A percentile compares a stretch with the other conserved stretches of the same genome.
Evolutionary conservation across 2,329 filamentous ascomycete genomes (phyloP).

Genomic region (Aspergillus sergii): DNA sequence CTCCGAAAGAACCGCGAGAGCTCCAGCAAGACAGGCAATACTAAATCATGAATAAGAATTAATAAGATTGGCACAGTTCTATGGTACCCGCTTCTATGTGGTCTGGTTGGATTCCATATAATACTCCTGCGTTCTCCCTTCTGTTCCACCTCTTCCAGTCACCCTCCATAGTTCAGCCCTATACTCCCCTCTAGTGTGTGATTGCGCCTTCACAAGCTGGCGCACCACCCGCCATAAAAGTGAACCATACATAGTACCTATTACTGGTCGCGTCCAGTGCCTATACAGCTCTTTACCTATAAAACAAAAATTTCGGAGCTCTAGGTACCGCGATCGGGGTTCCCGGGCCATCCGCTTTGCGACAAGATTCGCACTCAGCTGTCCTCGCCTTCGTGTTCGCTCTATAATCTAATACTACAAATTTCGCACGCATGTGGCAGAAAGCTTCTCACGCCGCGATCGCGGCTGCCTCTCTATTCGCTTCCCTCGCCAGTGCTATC

Average conservation of each 20-base stretch:
- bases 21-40: neutral
- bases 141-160: neutral
- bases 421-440: constrained; percentile 26
- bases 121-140: constrained; percentile 1
- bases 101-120: constrained; percentile 7
- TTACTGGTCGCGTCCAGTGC: neutral
- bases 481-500: constrained; percentile 32
- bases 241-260: neutral
- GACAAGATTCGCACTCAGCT: neutral
- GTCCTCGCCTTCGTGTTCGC: neutral
- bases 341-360: constrained; percentile 1
- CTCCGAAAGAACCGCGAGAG: constrained; percentile 24
- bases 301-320: neutral
- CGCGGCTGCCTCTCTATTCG: constrained; percentile 32
- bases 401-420: constrained; percentile 1
- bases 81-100: neutral
- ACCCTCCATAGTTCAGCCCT: constrained; percentile 21
- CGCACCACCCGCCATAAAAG: neutral
- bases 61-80: constrained; percentile 12
- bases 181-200: constrained; percentile 7
- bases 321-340: neutral
- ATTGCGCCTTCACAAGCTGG: neutral
- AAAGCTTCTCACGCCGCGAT: constrained; percentile 29
- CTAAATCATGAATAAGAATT: constrained; percentile 15
- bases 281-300: neutral